Evolutionary conservation across 2,329 filamentous ascomycete genomes (phyloP), one percentile per base, ranked within the genome.

Genomic region (Pseudocercospora eumusae): DNA sequence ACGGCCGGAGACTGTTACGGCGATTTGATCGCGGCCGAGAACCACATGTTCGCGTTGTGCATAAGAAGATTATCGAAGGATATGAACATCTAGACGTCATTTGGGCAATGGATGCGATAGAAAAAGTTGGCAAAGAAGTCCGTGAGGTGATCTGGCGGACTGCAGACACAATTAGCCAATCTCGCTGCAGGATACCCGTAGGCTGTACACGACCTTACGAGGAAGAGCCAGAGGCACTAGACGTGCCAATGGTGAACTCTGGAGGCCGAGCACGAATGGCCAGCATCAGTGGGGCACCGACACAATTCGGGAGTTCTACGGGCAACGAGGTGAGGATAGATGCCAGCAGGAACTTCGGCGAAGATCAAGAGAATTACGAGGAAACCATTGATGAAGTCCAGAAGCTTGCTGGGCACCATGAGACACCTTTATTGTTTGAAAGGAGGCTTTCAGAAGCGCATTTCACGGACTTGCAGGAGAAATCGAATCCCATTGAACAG

Each of bases 61-160:
- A 96, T 76, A 84, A 84, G 65, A 96, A 91, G 73, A 81, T 96
- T 21, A 89, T 97, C 47, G 86, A 91, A 2, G 91, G 89, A 52
- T 96, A 96, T 74, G 93, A 97, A 78, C 93, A 98, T 76, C 82
- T 98, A 4, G 93, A 97, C 77, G 91, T 97, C 1, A 86, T 98
- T 40, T 97, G 93, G 93, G 92, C 93, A 0, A 91, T 97, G 82
- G 92, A 97, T 72, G 86, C 87, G 0, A 86, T 92, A 15, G 88
- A 93, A 53, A 85, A 93, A 74, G 90, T 97, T 0, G 95, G 93
- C 4, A 82, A 80, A 60, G 93, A 96, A 77, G 80, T 97, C 0
- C 84, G 87, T 28, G 88, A 93, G 70, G 88, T 96, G 13, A 76
- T 97, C 11, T 97, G 93, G 93, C 87, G 87, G 75, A 96, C 91